Base-by-base conservation (phyloP, 1,284 basidiomycete genomes). In the Phenoliferia sp. region DNA sequence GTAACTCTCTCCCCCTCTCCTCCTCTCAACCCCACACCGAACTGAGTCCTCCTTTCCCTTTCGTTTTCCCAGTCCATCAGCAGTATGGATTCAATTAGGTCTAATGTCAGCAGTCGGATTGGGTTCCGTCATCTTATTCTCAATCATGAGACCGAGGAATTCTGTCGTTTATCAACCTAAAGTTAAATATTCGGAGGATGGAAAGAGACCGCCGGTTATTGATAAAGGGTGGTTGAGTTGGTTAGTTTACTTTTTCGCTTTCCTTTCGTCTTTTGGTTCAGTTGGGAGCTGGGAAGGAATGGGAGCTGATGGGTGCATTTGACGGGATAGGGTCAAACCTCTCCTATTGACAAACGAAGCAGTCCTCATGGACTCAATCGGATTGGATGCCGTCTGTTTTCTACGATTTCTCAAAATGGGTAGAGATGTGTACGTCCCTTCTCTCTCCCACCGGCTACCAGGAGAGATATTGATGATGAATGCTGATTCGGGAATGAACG, bases 391-490 rank as follows among this genome's bases (percentile, higher is more conserved):
- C 0, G 89, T 93, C 61, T 85, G 90, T 17, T 99, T 92, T 79
- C 85, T 99, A 26, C 89, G 94, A 29, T 97, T 99, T 79, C 84
- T 90, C 33, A 87, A 93, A 69, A 87, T 99, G 82, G 85, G 90
- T 76, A 87, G 93, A 32, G 86, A 85, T 82, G 81, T 91, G 74
- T 75, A 44, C 22, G 74, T 70, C 33, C 15, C 44, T 60, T 22
- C 26, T 44, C 16, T 28, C n/a, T 44, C 31, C 4, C 36, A 12
- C 19, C 6, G 1, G 34, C 29, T 22, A 32, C 56, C 62, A 22
- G 2, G n/a, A n/a, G n/a, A n/a, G n/a, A n/a, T n/a, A n/a, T n/a
- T n/a, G n/a, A n/a, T n/a, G n/a, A n/a, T n/a, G n/a, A n/a, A n/a
- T 55, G 50, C 39, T 65, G 57, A 39, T 58, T 50, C 59, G 59